Evolutionary conservation across 192 early-diverging fungal genomes (phyloP).

Genomic region (Geranomyces michiganensis): DNA sequence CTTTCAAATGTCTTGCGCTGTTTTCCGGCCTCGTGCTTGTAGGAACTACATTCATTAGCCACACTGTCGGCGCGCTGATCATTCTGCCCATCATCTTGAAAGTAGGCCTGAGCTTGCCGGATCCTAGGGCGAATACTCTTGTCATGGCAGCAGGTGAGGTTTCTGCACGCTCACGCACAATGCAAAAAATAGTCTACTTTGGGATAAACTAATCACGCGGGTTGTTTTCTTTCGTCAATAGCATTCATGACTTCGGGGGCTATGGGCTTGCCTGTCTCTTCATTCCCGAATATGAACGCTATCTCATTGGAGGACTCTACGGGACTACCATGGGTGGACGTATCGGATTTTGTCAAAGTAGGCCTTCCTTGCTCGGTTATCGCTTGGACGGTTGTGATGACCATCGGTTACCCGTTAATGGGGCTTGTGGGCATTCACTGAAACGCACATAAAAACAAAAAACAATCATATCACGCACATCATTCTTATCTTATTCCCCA

Average conservation of each 20-base stretch:
- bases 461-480: no score
- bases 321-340: conserved; percentile 80
- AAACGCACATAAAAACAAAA: no score
- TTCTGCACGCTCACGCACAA: no score
- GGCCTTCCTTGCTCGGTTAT: conserved; percentile 76
- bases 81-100: conserved; percentile 92
- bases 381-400: conserved; percentile 70
- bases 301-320: conserved; percentile 88
- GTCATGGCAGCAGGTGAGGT: conserved; percentile 72
- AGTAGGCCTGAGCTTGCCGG: conserved; percentile 78
- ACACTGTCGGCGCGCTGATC: conserved; percentile 94
- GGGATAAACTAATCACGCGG: no score
- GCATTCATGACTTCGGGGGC: conserved; percentile 87
- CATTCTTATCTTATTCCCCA: no score
- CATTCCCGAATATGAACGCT: conserved; percentile 98
- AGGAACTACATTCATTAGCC: conserved; percentile 90
- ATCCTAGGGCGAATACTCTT: conserved; percentile 76
- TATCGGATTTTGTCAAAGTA: conserved; percentile 80
- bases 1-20: conserved; percentile 73
- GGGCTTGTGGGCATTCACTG: conserved; percentile 41
- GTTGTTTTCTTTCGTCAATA: conserved; percentile 24
- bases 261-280: conserved; percentile 90
- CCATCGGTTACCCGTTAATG: conserved; percentile 80
- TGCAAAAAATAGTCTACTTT: no score
- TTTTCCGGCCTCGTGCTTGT: conserved; percentile 81